phyloP scores from a whole-genome alignment of 2,329 filamentous ascomycete species.

The Apiospora sp. region DNA sequence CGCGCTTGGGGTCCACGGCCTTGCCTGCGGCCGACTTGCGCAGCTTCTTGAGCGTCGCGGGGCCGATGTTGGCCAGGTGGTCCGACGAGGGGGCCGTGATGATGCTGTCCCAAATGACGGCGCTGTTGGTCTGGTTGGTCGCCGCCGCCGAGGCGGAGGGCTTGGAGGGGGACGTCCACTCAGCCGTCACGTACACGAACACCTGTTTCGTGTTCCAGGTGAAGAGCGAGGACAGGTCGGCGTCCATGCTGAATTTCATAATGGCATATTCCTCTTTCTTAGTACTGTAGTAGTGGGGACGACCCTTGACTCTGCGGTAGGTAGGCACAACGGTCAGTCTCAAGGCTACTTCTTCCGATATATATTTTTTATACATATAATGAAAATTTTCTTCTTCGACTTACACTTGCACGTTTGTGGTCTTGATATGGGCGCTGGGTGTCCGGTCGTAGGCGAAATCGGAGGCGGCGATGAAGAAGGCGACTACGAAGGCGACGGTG shows the following conservation, averaged over 20 bases:
- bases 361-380: not conserved
- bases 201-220: slow-evolving; percentile 99
- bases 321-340: not conserved
- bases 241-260: slow-evolving; percentile 90
- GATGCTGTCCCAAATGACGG: slow-evolving; percentile 96
- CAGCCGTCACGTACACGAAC: slow-evolving; percentile 94
- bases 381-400: not conserved
- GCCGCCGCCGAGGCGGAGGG: slow-evolving; percentile 39
- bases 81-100: slow-evolving; percentile 77
- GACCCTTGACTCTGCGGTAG: slow-evolving; percentile 75
- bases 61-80: slow-evolving; percentile 67
- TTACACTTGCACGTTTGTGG: slow-evolving; percentile 88
- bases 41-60: slow-evolving; percentile 68
- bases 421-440: slow-evolving; percentile 69
- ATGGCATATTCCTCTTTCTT: slow-evolving; percentile 97
- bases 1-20: slow-evolving; percentile 67
- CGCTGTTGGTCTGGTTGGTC: slow-evolving; percentile 64
- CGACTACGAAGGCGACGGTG: slow-evolving; percentile 85
- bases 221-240: slow-evolving; percentile 91
- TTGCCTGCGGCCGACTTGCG: slow-evolving; percentile 66
- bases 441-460: slow-evolving; percentile 75
- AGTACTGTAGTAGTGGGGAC: slow-evolving; percentile 93
- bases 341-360: not conserved
- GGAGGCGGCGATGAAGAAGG: slow-evolving; percentile 80
- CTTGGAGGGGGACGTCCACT: slow-evolving; percentile 60